Percentiles rank a stretch among this genome's conserved stretches.
These are phyloP conservation scores for Trebouxiophyceae sp. DNA, from an alignment of 163 green algal genomes.

Conservation along the genomic window DNA sequence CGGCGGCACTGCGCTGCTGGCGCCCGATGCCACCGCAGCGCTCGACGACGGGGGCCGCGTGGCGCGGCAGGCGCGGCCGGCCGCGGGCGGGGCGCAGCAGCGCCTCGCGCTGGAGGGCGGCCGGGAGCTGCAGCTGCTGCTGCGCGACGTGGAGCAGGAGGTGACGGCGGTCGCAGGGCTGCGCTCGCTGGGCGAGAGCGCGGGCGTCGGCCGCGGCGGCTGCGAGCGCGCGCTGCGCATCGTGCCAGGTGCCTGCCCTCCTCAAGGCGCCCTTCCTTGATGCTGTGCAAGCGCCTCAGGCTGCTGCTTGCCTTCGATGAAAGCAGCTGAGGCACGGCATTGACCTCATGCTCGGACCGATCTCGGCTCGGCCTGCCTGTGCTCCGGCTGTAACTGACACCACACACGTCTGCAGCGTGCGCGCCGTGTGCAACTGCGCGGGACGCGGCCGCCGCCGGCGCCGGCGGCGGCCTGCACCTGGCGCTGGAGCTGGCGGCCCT, in stretches of 20 bases:
- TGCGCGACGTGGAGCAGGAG: constrained; percentile 19
- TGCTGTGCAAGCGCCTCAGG: no score
- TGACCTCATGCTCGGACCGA: constrained; percentile 1
- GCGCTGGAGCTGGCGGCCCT: background rate
- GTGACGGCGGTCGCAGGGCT: constrained; percentile 17
- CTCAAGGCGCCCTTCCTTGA: no score
- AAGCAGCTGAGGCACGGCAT: no score
- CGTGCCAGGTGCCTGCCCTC: constrained; percentile 11
- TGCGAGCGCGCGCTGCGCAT: constrained; percentile 34
- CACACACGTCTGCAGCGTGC: background rate
- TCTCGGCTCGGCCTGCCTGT: no score
- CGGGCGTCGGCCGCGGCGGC: constrained; percentile 30
- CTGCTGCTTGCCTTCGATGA: no score
- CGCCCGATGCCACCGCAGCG: no score
- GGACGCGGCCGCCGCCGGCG: background rate
- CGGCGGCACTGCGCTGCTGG: no score
- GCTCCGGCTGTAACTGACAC: no score
- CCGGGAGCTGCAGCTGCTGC: background rate
- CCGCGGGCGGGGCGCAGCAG: no score
- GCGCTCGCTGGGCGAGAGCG: constrained; percentile 19
- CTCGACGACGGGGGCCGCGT: no score
- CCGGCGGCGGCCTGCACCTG: constrained; percentile 7
- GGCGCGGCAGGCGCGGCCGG: no score
- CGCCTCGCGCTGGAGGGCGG: no score
- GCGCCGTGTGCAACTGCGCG: background rate